Evolutionary conservation across 805 yeast genomes (phyloP).

Genomic region (Candida golubevii): DNA sequence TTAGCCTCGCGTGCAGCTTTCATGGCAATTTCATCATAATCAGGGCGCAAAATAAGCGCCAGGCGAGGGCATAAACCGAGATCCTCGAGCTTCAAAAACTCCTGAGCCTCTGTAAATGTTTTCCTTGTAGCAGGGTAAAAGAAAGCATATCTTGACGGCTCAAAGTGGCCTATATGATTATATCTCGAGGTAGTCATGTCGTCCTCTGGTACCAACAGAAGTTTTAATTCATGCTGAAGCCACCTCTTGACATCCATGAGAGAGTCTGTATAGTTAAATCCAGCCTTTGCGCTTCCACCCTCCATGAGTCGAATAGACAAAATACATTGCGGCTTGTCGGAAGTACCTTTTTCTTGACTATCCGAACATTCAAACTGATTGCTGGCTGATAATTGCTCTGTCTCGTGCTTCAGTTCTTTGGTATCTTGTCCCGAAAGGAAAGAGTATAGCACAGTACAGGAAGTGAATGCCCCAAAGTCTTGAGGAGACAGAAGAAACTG

Average conservation of each 20-base stretch:
- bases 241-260: conserved; percentile 16
- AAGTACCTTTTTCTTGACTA: too few relatives aligned
- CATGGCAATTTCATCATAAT: conserved; percentile 25
- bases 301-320: conserved; percentile 14
- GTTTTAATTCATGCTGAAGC: conserved; percentile 12
- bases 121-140: conserved; percentile 46
- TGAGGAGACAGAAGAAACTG: conserved; percentile 5
- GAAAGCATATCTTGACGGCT: conserved; percentile 44
- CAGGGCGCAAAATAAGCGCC: conserved; percentile 68
- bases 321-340: conserved; percentile 2
- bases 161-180: conserved; percentile 38
- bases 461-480: background rate
- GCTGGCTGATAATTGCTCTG: too few relatives aligned
- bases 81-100: conserved; percentile 41
- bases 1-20: conserved; percentile 11
- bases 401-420: too few relatives aligned
- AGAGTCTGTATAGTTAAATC: conserved; percentile 8
- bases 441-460: too few relatives aligned
- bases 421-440: too few relatives aligned
- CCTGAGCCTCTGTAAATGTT: conserved; percentile 51
- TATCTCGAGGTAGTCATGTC: conserved; percentile 7
- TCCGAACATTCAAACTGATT: background rate
- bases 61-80: conserved; percentile 69
- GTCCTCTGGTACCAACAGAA: conserved; percentile 13
- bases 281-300: conserved; percentile 10